Base-by-base conservation (phyloP, 2,329 filamentous ascomycete genomes). In the Cladobotryum mycophilum region DNA sequence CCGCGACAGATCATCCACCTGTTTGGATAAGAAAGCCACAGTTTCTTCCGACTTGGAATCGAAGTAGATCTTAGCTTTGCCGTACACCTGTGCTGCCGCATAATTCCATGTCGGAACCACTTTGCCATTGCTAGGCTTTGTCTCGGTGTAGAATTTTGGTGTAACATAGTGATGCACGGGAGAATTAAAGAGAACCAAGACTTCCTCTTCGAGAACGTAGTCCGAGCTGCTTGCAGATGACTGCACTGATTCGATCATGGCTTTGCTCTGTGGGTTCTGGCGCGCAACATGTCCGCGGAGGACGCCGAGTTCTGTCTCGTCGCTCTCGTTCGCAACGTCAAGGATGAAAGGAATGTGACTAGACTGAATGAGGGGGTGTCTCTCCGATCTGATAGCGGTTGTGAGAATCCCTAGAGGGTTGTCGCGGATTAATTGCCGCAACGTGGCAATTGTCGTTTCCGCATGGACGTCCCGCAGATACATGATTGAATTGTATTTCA, bases 81-180 rank as follows among this genome's bases (percentile, higher is more conserved):
- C 84, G 56, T 86, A 86, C 0, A 72, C 80, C 64, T 87, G 81
- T 0, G 76, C 82, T 0, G 83, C 81, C 0, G 80, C 71, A 58
- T 87, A 88, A 63, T 88, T 82, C 84, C 84, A 87, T 0, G 84
- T 88, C 1, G 82, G 82, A 5, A 85, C 84, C 0, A 86, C 83
- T 57, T 87, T 87, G 11, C 76, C 83, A 0, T 76, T 82, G 0
- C 59, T 61, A 0, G 82, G 83, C 61, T 86, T 87, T 1, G 84
- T 86, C 56, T 81, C 74, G 11, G 68, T 72, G 67, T 86, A 87
- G 65, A 86, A 86, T 53, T 84, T 82, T 1, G 84, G 81, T 0
- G 84, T 85, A 5, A 87, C 76, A 57, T 87, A 87, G 65, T 84
- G 80, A 36, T 86, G 76, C 1, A 71, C 62, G 0, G 75, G 69